Base-by-base conservation (phyloP, 148 eudicot species). In the Salicornia ramosissima region DNA sequence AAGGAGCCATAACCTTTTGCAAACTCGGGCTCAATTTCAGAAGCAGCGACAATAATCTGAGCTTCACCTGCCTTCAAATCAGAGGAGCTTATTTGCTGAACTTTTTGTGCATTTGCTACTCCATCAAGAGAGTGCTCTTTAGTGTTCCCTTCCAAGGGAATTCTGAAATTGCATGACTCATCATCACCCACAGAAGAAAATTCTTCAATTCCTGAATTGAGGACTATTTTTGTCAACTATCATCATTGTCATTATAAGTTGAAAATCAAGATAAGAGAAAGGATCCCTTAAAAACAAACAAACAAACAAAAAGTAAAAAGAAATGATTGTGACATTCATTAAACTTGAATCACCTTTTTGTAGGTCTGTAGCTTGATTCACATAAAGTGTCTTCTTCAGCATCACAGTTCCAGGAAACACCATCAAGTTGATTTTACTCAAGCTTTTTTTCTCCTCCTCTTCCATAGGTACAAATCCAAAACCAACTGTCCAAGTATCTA, bases 331-430 rank as follows among this genome's bases (percentile, higher is more conserved):
- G 11, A 34, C 9, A 16, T 57, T 71, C 40, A 26, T 13, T 57
- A 22, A 77, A 52, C 68, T n/a, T 33, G 56, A 29, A 62, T 68
- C 55, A 77, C 73, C 74, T 19, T 62, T 57, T 50, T 47, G 75
- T 67, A 74, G 74, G 71, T 70, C 70, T 25, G 75, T 16, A 75
- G 54, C 65, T 51, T 53, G 69, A 63, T 75, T 72, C 43, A 72
- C 61, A 40, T 67, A 82, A 46, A 94, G 77, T 11, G 79, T 74
- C 83, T 90, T 94, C 78, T 88, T 94, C 72, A 94, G 80, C 96
- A 91, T 82, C 51, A 90, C 87, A 0, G 97, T 80, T 61, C 97
- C 98, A 4, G 97, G 98, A 73, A 94, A 90, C 46, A 94, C 97
- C 98, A 94, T 94, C 64, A 94, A 75, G 86, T 88, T 94, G 74